phyloP scores from a whole-genome alignment of 2,329 filamentous ascomycete genomes.

The Pseudocercospora fuligena region DNA sequence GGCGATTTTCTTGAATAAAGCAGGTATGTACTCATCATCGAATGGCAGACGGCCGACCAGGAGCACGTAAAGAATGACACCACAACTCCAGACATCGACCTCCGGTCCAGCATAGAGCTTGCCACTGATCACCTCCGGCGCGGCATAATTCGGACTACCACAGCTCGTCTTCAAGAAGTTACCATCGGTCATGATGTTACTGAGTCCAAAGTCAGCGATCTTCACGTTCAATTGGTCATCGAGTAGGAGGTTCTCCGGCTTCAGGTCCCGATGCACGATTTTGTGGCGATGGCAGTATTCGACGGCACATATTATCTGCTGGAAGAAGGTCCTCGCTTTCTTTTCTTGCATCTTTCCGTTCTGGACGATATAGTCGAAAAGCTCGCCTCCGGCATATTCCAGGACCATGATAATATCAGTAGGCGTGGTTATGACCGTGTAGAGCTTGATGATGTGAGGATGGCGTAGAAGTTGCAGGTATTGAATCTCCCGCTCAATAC shows the following conservation, averaged over 20 bases:
- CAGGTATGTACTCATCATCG: conserved; percentile 97
- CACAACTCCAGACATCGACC: conserved; percentile 95
- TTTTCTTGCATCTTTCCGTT: conserved; percentile 89
- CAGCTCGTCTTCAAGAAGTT: conserved; percentile 99
- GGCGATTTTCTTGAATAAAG: conserved; percentile 96
- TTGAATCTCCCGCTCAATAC: conserved; percentile 97
- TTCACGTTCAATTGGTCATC: conserved; percentile 98
- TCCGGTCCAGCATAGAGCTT: conserved; percentile 97
- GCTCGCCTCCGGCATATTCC: conserved; percentile 93
- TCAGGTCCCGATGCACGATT: conserved; percentile 96
- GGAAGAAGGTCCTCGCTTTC: conserved; percentile 96
- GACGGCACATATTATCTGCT: conserved; percentile 97
- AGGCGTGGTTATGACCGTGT: conserved; percentile 91
- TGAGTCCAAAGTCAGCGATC: conserved; percentile 97
- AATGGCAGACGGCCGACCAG: conserved; percentile 79
- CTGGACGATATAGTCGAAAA: conserved; percentile 98
- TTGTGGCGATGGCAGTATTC: conserved; percentile 99
- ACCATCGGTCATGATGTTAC: conserved; percentile 99
- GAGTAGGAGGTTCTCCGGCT: conserved; percentile 93
- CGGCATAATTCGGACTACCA: conserved; percentile 96
- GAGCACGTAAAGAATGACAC: conserved; percentile 69
- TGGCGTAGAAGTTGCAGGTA: conserved; percentile 94
- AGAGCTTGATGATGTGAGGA: conserved; percentile 99
- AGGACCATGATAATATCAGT: conserved; percentile 99
- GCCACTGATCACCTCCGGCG: conserved; percentile 95